Conservation (phyloP, 2,329 filamentous ascomycete species). For the Sordariomycetes sp. region DNA sequence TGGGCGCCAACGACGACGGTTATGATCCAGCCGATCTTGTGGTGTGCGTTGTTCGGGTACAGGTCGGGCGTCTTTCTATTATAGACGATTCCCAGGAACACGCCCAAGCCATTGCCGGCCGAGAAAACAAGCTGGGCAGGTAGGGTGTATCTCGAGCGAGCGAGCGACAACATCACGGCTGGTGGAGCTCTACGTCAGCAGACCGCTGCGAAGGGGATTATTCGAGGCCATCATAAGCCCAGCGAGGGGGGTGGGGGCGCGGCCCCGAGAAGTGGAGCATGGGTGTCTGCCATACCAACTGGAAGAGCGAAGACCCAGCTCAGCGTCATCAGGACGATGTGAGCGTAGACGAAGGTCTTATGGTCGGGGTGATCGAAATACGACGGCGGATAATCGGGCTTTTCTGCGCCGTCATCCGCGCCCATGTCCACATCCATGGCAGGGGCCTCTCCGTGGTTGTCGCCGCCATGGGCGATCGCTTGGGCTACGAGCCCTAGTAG, state of each 20-base stretch:
- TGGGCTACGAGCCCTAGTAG: not conserved
- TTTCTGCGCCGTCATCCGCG: conserved; percentile 9
- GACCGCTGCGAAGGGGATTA: not conserved
- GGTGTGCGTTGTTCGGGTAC: conserved; percentile 78
- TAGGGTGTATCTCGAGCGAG: conserved; percentile 62
- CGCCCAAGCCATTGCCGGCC: conserved; percentile 45
- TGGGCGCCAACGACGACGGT: conserved; percentile 62
- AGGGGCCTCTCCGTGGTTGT: conserved; percentile 8
- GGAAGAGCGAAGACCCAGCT: conserved; percentile 65
- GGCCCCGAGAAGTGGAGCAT: too few species aligned
- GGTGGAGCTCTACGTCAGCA: conserved; percentile 2
- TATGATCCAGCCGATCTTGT: conserved; percentile 75
- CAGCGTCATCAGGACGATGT: conserved; percentile 57
- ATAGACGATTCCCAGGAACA: conserved; percentile 58
- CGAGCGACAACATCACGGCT: conserved; percentile 81
- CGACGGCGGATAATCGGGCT: conserved; percentile 26
- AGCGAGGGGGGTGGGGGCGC: not conserved
- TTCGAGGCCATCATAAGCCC: not conserved
- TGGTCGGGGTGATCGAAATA: conserved; percentile 47
- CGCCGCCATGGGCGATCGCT: conserved; percentile 7
- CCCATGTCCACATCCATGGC: conserved; percentile 7
- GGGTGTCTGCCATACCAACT: conserved; percentile 39
- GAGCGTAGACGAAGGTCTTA: conserved; percentile 46
- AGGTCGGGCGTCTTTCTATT: conserved; percentile 72
- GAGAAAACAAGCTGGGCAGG: conserved; percentile 56